Percentiles rank a stretch among this genome's conserved stretches.
Evolutionary conservation across 352 stramenopile species (phyloP).

Genomic region (Phytophthora citrophthora): DNA sequence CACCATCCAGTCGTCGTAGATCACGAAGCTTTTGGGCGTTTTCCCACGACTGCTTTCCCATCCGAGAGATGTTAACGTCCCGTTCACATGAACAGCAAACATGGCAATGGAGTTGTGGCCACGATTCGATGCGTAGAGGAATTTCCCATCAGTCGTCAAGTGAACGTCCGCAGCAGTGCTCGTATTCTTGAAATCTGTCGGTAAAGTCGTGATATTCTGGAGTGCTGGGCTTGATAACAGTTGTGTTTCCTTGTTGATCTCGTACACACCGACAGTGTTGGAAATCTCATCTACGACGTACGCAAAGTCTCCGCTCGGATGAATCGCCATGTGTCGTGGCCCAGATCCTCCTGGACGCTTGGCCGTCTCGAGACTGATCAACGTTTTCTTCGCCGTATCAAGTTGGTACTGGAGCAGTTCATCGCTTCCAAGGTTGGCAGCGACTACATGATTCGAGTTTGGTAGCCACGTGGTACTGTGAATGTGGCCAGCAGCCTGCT

Average conservation of each 20-base stretch:
- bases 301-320: constrained; percentile 39
- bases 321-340: constrained; percentile 55
- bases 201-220: constrained; percentile 58
- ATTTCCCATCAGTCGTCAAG: constrained; percentile 48
- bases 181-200: constrained; percentile 27
- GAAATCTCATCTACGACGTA: constrained; percentile 65
- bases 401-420: constrained; percentile 56
- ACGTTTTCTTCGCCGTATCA: constrained; percentile 32
- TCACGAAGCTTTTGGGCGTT: constrained; percentile 46
- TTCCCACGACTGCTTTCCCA: constrained; percentile 43
- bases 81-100: constrained; percentile 40
- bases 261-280: constrained; percentile 64
- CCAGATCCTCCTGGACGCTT: constrained; percentile 42
- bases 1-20: constrained; percentile 51
- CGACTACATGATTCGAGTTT: constrained; percentile 39
- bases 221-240: constrained; percentile 27
- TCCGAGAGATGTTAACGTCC: constrained; percentile 34
- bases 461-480: constrained; percentile 65
- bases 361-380: constrained; percentile 22
- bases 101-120: constrained; percentile 64
- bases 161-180: constrained; percentile 49
- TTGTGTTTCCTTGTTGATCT: constrained; percentile 20
- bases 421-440: constrained; percentile 58
- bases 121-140: constrained; percentile 70
- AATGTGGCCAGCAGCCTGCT: constrained; percentile 50